Evolutionary conservation across 2,329 filamentous ascomycete genomes (phyloP).

Genomic region (Epicoccum sorghinum): DNA sequence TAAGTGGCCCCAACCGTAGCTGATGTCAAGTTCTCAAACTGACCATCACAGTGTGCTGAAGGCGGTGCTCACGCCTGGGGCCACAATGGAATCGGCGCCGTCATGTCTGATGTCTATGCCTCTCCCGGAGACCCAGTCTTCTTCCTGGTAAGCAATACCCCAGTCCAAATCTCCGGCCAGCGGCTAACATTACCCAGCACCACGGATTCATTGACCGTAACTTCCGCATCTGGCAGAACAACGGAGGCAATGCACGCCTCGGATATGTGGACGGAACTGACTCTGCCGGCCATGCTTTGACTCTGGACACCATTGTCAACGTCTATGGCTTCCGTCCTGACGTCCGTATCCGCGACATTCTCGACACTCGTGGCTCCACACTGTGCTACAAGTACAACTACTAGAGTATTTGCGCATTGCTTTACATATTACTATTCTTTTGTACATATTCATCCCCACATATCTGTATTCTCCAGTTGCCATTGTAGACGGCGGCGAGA

Average conservation of each 20-base stretch:
- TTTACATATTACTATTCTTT: neutral
- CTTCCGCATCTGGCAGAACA: constrained; percentile 54
- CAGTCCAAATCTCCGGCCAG: neutral
- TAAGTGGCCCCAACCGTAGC: neutral
- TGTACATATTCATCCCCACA: neutral
- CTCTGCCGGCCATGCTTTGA: constrained; percentile 25
- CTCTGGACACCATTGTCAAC: constrained; percentile 35
- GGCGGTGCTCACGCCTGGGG: constrained; percentile 42
- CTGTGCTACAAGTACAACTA: constrained; percentile 48
- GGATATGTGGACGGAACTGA: constrained; percentile 51
- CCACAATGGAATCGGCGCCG: constrained; percentile 45
- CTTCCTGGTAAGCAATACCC: constrained; percentile 40
- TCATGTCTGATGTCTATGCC: constrained; percentile 42
- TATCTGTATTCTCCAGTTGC: too few species aligned
- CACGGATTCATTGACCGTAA: constrained; percentile 58
- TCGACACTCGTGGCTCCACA: constrained; percentile 31
- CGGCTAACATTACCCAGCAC: constrained; percentile 33
- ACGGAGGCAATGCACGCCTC: constrained; percentile 23
- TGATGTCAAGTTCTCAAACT: neutral
- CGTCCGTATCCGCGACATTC: constrained; percentile 35
- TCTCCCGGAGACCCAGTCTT: constrained; percentile 51
- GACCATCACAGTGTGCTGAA: constrained; percentile 27
- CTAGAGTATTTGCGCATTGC: constrained; percentile 6
- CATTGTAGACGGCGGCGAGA: too few species aligned
- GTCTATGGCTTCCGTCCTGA: constrained; percentile 36